Percentiles rank a stretch among this genome's conserved stretches.
Conservation (phyloP, 1,284 basidiomycete species). For the Heterobasidion parviporum region DNA sequence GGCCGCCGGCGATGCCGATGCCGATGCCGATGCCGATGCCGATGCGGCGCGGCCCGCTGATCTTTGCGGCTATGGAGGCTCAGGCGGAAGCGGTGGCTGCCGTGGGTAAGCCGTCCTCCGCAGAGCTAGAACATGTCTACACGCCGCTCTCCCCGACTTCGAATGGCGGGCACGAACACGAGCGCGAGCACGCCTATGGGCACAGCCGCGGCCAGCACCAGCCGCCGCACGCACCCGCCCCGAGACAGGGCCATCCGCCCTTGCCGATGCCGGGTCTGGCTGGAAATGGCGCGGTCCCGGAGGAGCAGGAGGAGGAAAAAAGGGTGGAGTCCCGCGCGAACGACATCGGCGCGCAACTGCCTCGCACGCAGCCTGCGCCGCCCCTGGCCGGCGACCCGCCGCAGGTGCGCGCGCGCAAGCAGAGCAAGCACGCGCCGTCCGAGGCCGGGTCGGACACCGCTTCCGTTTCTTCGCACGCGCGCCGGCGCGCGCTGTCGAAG, state of each 20-base stretch:
- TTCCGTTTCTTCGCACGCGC: background rate
- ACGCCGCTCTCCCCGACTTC: background rate
- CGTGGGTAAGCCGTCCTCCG: background rate
- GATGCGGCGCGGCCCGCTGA: constrained; percentile 8
- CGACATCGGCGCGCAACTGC: background rate
- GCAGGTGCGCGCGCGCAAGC: background rate
- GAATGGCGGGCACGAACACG: background rate
- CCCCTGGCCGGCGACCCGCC: background rate
- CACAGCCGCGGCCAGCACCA: too few species aligned
- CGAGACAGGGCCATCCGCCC: too few species aligned
- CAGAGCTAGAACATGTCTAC: background rate
- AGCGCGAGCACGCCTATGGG: too few species aligned
- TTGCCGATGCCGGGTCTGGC: too few species aligned
- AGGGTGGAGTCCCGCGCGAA: background rate
- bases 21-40: constrained; percentile 5
- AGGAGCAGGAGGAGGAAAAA: too few species aligned
- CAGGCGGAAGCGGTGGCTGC: background rate
- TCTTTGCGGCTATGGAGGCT: constrained; percentile 1
- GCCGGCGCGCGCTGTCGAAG: background rate
- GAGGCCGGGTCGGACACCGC: background rate
- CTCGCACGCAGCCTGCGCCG: background rate
- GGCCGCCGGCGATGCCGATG: constrained; percentile 10
- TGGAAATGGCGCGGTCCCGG: too few species aligned
- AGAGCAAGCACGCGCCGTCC: background rate
- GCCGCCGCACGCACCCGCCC: too few species aligned